A percentile compares a stretch with the other conserved stretches of the same genome.
Conservation (phyloP, 495 filamentous ascomycete genomes). For the Acidomyces sp. region DNA sequence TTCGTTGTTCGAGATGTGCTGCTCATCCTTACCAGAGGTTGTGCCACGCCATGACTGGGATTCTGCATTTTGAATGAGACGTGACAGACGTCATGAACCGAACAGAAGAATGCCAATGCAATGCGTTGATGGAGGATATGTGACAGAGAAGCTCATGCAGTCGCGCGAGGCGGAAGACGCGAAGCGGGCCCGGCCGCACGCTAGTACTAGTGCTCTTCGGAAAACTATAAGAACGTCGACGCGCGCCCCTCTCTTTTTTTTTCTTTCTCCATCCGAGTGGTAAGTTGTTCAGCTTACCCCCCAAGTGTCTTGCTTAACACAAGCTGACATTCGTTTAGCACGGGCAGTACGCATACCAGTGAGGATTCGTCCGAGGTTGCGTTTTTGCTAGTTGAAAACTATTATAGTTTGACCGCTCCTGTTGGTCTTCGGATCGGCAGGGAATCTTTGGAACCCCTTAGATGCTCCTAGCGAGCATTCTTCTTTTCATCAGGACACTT, state of each 20-base stretch:
- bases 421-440: neutral
- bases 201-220: neutral
- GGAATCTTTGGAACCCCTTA: neutral
- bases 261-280: no score
- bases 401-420: neutral
- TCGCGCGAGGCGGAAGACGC: neutral
- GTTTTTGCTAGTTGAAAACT: conserved; percentile 46
- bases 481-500: neutral
- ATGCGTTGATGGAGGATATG: neutral
- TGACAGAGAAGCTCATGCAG: neutral
- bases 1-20: neutral
- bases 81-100: neutral
- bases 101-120: neutral
- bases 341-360: conserved; percentile 41
- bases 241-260: no score
- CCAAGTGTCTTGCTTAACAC: neutral
- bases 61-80: conserved; percentile 15
- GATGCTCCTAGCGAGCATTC: neutral
- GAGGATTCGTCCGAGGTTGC: conserved; percentile 43
- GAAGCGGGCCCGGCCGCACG: neutral
- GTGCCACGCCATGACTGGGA: conserved; percentile 17
- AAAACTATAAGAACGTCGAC: neutral
- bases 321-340: conserved; percentile 31
- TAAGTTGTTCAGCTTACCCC: neutral
- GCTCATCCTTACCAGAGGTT: conserved; percentile 10